Evolutionary conservation across 116 monocot species (phyloP).

Genomic region (Phalaenopsis hybrid): DNA sequence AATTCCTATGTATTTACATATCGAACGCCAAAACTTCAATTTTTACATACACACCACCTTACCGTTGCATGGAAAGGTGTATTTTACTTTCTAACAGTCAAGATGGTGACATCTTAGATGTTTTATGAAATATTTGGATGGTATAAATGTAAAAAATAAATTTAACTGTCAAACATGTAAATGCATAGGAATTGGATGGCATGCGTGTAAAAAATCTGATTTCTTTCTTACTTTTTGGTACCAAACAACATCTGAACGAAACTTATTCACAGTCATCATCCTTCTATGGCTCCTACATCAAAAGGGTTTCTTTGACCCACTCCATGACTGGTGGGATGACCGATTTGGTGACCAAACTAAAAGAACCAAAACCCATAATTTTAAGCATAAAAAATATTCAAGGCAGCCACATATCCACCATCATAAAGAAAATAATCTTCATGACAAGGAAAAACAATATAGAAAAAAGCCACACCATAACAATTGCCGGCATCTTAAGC

Average conservation of each 20-base stretch:
- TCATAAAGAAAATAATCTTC: background rate
- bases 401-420: conserved; percentile 8
- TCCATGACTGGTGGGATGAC: conserved; percentile 75
- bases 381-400: conserved; percentile 20
- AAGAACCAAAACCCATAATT: background rate
- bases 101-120: too few relatives aligned
- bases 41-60: too few relatives aligned
- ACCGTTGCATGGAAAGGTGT: too few relatives aligned
- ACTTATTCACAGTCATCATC: conserved; percentile 37
- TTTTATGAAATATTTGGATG: too few relatives aligned
- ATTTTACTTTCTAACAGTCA: too few relatives aligned
- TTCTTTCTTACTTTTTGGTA: background rate
- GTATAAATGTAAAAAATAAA: too few relatives aligned
- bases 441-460: conserved; percentile 18
- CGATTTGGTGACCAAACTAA: conserved; percentile 6
- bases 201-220: background rate
- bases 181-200: too few relatives aligned
- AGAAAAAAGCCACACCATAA: conserved; percentile 12
- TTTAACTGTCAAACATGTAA: too few relatives aligned
- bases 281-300: conserved; percentile 84
- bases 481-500: conserved; percentile 11
- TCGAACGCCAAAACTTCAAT: too few relatives aligned
- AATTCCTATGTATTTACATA: too few relatives aligned
- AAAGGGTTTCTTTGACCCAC: conserved; percentile 82
- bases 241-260: conserved; percentile 1